Evolutionary conservation across 2,329 filamentous ascomycete genomes (phyloP), one percentile per base, ranked within the genome.

Genomic region (Myriosclerotinia scirpicola): DNA sequence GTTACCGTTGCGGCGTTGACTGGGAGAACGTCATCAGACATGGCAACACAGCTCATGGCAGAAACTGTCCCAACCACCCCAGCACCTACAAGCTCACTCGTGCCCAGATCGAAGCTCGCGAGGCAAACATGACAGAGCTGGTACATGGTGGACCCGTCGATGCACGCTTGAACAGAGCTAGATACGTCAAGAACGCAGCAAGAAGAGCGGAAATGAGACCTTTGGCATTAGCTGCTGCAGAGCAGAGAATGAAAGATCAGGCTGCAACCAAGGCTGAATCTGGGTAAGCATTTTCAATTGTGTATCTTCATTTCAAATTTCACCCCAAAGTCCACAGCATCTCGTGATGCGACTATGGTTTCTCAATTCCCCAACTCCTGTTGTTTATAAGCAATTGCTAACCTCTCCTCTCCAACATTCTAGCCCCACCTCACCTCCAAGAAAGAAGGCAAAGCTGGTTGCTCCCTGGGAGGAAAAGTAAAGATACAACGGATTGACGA

Each of bases 1-100:
- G 72, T 30, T 74, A 69, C 38, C 48, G 67, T 14, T 74, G 72
- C 53, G 55, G 67, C 26, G 71, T 54, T 20, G 68, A 63, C n/a
- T 72, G 67, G 64, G 69, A 73, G 5, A 71, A 73, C 44, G 68
- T 72, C 60, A 62, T 70, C 3, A 69, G 70, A 12, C 46, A 69
- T 5, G 71, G 73, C 11, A 48, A 14, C 0, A 46, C 54, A 54
- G 72, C 70, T 2, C 73, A 74, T 50, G 63, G 44, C 2, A 58
- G 64, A 54, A 53, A 26, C 12, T 65, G 64, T 44, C 64, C 54
- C 8, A 60, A 65, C 48, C 34, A 64, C 22, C 50, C 38, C 6
- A 53, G 61, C 11, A 22, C 44, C 5, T n/a, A 20, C 36, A 36
- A n/a, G 8, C 60, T 36, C 26, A 44, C 7, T 15, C 44, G 17